Conservation (phyloP, 306 rosid genomes). For the Pyrus betulifolia region DNA sequence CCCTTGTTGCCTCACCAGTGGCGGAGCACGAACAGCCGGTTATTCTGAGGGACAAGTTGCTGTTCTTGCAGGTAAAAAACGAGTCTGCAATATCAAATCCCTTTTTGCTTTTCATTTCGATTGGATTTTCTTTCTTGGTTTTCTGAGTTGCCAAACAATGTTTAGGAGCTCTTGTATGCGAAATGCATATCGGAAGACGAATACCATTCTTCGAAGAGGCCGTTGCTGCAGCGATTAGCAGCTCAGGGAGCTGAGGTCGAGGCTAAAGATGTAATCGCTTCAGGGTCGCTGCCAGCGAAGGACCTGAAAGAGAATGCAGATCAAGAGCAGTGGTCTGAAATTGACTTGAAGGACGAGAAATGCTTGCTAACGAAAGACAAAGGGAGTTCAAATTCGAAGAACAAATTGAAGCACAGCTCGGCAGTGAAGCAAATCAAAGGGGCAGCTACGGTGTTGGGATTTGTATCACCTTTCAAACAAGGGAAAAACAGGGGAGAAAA, state of each 20-base stretch:
- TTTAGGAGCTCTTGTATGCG: conserved; percentile 74
- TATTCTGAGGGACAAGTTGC: conserved; percentile 66
- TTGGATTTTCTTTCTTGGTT: not conserved
- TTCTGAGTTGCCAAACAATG: not conserved
- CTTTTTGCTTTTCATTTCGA: not conserved
- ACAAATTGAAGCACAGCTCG: conserved; percentile 42
- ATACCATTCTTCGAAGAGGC: conserved; percentile 82
- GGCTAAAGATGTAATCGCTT: conserved; percentile 55
- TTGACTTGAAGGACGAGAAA: conserved; percentile 76
- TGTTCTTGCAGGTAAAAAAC: conserved; percentile 67
- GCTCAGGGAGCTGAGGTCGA: conserved; percentile 76
- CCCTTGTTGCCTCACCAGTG: conserved; percentile 55
- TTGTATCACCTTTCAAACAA: conserved; percentile 41
- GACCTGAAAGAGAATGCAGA: conserved; percentile 42
- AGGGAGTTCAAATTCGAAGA: conserved; percentile 46
- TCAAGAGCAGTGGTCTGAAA: conserved; percentile 70
- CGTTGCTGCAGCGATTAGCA: conserved; percentile 70
- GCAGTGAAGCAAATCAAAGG: conserved; percentile 72
- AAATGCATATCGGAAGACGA: conserved; percentile 80
- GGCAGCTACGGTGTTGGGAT: conserved; percentile 66
- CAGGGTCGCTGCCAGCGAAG: conserved; percentile 16
- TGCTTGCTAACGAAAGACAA: conserved; percentile 41
- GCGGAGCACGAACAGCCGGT: conserved; percentile 51
- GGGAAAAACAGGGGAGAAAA: conserved; percentile 48
- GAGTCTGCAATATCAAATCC: not conserved